Percentiles rank a stretch among this genome's conserved stretches.
phyloP scores from a whole-genome alignment of 2,329 filamentous ascomycete genomes.

The Aspergillus sp. region DNA sequence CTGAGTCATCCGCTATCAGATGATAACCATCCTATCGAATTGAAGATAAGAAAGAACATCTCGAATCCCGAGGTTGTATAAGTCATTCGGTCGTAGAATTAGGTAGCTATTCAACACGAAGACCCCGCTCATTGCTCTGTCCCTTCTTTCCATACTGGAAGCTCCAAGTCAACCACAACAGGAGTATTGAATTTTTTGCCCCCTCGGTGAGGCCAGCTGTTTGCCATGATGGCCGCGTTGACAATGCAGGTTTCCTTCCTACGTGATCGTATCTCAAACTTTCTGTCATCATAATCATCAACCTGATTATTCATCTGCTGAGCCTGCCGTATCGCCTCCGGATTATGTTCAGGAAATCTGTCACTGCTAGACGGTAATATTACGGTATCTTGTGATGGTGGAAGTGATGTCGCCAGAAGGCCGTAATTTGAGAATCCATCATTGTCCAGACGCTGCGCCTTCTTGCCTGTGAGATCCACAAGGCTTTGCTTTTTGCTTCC shows the following conservation, averaged over 20 bases:
- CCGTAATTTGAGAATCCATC: conserved; percentile 12
- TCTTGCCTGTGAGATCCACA: conserved; percentile 48
- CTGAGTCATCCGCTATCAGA: no score
- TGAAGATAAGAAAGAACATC: no score
- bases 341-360: no score
- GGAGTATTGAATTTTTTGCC: conserved; percentile 70
- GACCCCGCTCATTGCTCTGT: no score
- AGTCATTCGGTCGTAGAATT: no score
- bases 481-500: conserved; percentile 52
- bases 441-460: conserved; percentile 28
- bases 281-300: conserved; percentile 1
- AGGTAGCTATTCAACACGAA: no score
- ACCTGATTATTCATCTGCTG: neutral
- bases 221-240: conserved; percentile 72
- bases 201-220: conserved; percentile 56
- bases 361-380: conserved; percentile 4
- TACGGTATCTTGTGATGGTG: conserved; percentile 6
- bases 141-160: conserved; percentile 35
- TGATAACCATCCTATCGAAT: no score
- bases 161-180: conserved; percentile 75
- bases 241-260: conserved; percentile 70
- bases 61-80: no score
- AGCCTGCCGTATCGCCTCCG: no score
- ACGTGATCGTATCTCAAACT: conserved; percentile 3
- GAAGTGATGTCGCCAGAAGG: neutral